A percentile compares a stretch with the other conserved stretches of the same genome.
Conservation (phyloP, 208 protist species). For the Crithidia thermophila region DNA sequence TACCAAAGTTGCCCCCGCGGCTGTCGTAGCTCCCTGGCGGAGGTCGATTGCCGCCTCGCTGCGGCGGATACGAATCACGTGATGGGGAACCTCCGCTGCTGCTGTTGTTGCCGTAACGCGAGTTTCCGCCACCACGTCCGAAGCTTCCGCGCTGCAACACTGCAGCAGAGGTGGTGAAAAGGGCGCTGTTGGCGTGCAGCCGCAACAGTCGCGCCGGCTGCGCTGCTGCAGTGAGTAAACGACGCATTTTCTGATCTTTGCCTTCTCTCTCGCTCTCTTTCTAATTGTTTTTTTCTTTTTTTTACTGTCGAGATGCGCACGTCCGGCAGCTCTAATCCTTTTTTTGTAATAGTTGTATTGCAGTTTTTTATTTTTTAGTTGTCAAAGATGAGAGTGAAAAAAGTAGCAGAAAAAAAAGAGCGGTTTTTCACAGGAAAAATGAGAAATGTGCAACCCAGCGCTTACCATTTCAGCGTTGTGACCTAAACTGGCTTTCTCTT, state of each 20-base stretch:
- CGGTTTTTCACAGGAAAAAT: not conserved
- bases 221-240: too few species aligned
- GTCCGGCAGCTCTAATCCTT: not conserved
- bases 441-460: not conserved
- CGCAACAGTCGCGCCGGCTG: not conserved
- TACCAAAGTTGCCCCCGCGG: not conserved
- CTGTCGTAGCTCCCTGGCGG: constrained; percentile 7
- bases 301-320: not conserved
- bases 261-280: not conserved
- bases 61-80: constrained; percentile 6
- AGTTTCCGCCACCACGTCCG: constrained; percentile 4
- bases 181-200: constrained; percentile 18
- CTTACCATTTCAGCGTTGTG: too few species aligned
- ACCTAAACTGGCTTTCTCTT: too few species aligned
- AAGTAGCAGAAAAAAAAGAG: not conserved
- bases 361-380: not conserved
- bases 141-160: constrained; percentile 14
- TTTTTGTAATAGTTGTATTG: not conserved
- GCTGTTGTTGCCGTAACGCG: constrained; percentile 1
- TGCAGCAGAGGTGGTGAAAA: not conserved
- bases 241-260: constrained; percentile 6
- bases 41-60: not conserved
- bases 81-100: constrained; percentile 1
- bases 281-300: not conserved
- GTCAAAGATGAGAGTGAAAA: not conserved